Percentiles rank a stretch among this genome's conserved stretches.
Evolutionary conservation across 2,329 filamentous ascomycete species (phyloP).

Genomic region (Aspergillus tubingensis): DNA sequence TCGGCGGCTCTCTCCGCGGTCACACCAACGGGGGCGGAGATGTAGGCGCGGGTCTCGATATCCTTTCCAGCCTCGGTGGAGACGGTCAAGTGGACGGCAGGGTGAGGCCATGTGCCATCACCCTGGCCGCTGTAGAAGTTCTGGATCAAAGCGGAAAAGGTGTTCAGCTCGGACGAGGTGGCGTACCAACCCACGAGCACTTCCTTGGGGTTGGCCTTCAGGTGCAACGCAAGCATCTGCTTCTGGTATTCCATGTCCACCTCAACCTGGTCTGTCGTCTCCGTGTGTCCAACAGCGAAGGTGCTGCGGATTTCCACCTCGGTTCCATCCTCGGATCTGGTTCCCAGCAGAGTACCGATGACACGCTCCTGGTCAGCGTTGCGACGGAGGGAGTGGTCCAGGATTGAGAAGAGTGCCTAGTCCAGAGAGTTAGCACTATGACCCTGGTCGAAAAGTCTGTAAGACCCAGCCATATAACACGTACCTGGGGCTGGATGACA

Average conservation of each 20-base stretch:
- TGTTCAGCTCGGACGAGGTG: constrained; percentile 94
- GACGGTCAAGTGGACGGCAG: constrained; percentile 95
- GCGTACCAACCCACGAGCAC: constrained; percentile 98
- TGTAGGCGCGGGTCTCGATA: constrained; percentile 90
- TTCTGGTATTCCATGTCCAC: constrained; percentile 99
- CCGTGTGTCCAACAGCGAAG: constrained; percentile 97
- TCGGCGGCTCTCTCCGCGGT: constrained; percentile 93
- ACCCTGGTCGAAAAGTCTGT: background rate
- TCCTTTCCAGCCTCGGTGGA: constrained; percentile 85
- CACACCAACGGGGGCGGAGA: constrained; percentile 90
- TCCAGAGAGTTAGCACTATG: constrained; percentile 18
- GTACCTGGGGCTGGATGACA: constrained; percentile 91
- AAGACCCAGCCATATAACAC: constrained; percentile 24
- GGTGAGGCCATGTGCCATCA: constrained; percentile 94
- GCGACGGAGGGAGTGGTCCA: constrained; percentile 90
- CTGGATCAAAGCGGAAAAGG: constrained; percentile 96
- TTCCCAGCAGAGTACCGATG: constrained; percentile 92
- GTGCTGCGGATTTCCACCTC: constrained; percentile 95
- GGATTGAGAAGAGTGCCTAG: constrained; percentile 65
- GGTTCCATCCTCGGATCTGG: constrained; percentile 91
- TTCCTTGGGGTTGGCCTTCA: constrained; percentile 92
- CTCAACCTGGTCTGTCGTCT: constrained; percentile 97
- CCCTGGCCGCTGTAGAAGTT: constrained; percentile 99
- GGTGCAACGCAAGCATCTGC: constrained; percentile 93
- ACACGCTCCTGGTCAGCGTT: constrained; percentile 92